Evolutionary conservation across 2,329 filamentous ascomycete genomes (phyloP), one percentile per base, ranked within the genome.

Genomic region (Exophiala bonariae): DNA sequence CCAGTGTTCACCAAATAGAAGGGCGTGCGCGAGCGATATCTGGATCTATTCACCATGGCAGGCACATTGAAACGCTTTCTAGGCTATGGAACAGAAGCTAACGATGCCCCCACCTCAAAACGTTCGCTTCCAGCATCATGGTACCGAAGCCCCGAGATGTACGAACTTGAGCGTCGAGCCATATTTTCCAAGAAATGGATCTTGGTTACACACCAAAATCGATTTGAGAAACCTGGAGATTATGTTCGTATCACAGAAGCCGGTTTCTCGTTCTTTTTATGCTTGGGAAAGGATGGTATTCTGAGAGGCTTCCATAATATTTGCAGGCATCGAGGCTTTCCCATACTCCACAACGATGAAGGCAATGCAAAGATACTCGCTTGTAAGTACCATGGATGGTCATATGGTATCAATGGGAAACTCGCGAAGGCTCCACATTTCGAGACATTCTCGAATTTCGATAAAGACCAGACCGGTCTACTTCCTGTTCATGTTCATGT

Each of bases 351-450:
- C 6, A 18, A 40, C 14, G 38, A 42, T 13, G 3, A 23, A 13
- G 31, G 37, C 3, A 34, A 16, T n/a, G 11, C 23, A 4, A 34
- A 35, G 10, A 40, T 65, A 52, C 69, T 83, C 19, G 68, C 74
- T 0, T 83, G 80, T 67, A 75, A 76, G 47, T 83, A 83, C 57
- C 80, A 83, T 18, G 42, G 42, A 33, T 42, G 80, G 80, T 79
- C 77, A 1, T 83, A 82, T 50, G 74, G 77, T 32, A 66, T 79
- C 1, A 72, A 69, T 20, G 80, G 80, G 10, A 75, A 77, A 39
- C 68, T 83, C 2, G 74, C 79, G 19, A 83, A 82, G 60, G 80
- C 80, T 1, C 80, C 80, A 0, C 71, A 75, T 2, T 83, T 80
- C 56, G 71, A 80, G 34, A 70, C 74, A 13, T 62, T 82, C 1